A percentile compares a stretch with the other conserved stretches of the same genome.
phyloP scores from a whole-genome alignment of 2,329 filamentous ascomycete species.

The Penicillium sp. region DNA sequence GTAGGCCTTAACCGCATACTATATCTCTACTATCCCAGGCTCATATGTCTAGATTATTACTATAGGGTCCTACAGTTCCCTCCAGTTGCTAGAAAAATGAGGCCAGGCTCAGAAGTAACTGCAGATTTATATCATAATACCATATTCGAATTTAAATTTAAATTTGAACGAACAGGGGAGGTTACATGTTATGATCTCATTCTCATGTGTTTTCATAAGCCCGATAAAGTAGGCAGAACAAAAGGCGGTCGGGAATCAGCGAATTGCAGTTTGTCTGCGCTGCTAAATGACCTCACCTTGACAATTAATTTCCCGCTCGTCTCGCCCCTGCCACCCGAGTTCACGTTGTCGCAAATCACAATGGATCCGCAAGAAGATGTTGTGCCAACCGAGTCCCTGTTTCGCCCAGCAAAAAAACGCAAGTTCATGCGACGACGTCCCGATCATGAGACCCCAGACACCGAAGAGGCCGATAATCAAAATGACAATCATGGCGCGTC shows the following conservation, averaged over 20 bases:
- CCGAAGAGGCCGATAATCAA: slow-evolving; percentile 22
- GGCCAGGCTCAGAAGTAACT: neutral
- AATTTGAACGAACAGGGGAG: neutral
- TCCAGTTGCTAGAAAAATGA: neutral
- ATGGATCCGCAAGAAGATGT: slow-evolving; percentile 33
- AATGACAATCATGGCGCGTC: slow-evolving; percentile 11
- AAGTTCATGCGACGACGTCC: slow-evolving; percentile 52
- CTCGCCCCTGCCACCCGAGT: neutral
- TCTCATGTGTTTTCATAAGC: neutral
- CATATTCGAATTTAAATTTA: neutral
- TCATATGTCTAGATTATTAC: neutral
- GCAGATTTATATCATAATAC: too few species aligned
- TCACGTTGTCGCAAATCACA: neutral
- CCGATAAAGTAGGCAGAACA: neutral
- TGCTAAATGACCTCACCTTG: slow-evolving; percentile 20
- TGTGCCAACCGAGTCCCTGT: slow-evolving; percentile 36
- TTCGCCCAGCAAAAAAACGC: slow-evolving; percentile 52
- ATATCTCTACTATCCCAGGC: neutral
- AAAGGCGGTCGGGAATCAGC: neutral
- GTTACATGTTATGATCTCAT: neutral
- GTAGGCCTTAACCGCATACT: neutral
- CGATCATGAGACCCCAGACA: slow-evolving; percentile 12
- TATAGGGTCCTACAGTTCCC: neutral
- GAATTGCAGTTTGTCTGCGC: neutral
- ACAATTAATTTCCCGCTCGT: neutral